Evolutionary conservation across 163 green algal species (phyloP), one percentile per base, ranked within the genome.

Genomic region (Chlorella variabilis): DNA sequence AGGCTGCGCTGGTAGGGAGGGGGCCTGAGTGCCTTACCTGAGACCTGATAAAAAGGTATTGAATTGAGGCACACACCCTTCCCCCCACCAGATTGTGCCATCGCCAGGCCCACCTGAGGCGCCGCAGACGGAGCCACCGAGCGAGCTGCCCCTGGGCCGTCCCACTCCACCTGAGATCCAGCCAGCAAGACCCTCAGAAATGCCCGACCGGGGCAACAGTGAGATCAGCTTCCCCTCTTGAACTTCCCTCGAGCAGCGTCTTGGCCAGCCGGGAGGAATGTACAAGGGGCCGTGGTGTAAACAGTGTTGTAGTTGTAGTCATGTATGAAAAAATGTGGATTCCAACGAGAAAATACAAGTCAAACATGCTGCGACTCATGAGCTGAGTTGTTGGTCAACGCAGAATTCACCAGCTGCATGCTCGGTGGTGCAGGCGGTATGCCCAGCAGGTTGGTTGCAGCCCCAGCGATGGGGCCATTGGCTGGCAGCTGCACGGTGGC

Each of bases 191-290:
- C 73, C 73, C 27, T 59, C 73, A 2, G 73, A 70, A n/a, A 18
- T 80, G 73, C 73, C 73, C 0, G 27, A 70, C 25, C 54, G 73
- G 7, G 73, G 73, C 73, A 56, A 56, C 73, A 59, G n/a, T 56
- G 73, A 80, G 31, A 80, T 80, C 54, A 80, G n/a, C 73, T 80
- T 80, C 73, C 73, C 73, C 2, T 36, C 54, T 33, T 63, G 23
- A 63, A n/a, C 54, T 29, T n/a, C 18, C 54, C 23, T n/a, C n/a
- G n/a, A n/a, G n/a, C n/a, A n/a, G n/a, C n/a, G n/a, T n/a, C n/a
- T n/a, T n/a, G n/a, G n/a, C n/a, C n/a, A n/a, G n/a, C n/a, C n/a
- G n/a, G n/a, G n/a, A n/a, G n/a, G n/a, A n/a, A n/a, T n/a, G n/a
- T n/a, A n/a, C n/a, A n/a, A n/a, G n/a, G n/a, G n/a, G n/a, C n/a